Evolutionary conservation across 768 basidiomycete genomes (phyloP), one percentile per base, ranked within the genome.

Genomic region (Polyporus arcularius): DNA sequence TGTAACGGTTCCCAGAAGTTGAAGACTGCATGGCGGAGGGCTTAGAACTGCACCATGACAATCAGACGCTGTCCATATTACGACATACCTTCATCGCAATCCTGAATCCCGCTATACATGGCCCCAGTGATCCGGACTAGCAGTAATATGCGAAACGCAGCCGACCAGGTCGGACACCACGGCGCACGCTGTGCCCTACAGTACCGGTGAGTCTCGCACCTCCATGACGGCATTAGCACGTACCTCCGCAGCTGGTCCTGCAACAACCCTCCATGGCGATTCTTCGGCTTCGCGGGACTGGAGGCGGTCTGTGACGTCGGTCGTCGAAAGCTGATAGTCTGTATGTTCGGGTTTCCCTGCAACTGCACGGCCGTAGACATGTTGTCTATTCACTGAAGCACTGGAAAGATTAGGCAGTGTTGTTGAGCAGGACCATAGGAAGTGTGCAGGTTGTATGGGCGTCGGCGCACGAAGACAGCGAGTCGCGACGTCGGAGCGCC

Each of bases 1-100:
- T 99, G 97, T 15, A 99, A 77, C 18, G 97, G 97, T 71, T 98
- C 97, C 94, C 94, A 98, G 74, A 97, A 99, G 76, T 99, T 99
- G 82, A 88, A 99, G 12, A 97, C 97, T 99, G 55, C 28, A n/a
- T 28, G 12, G 53, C 16, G 6, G 6, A 5, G n/a, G 14, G n/a
- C 7, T 53, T 21, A 47, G 28, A n/a, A 15, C 31, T 35, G 28
- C 51, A 43, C 16, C 3, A n/a, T 32, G n/a, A 10, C 16, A 1
- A 16, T 12, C 3, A 38, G 15, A 26, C 42, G 21, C 21, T 26
- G 21, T 26, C 16, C 42, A 35, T 2, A 26, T 31, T 11, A 30
- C 26, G 8, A 66, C 76, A 62, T 55, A 94, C 96, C 95, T 85
- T 99, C 97, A 70, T 99, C 97, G 64, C 97, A 98, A 71, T 98